Evolutionary conservation across 768 basidiomycete genomes (phyloP).

Genomic region (Leucocoprinus birnbaumii): DNA sequence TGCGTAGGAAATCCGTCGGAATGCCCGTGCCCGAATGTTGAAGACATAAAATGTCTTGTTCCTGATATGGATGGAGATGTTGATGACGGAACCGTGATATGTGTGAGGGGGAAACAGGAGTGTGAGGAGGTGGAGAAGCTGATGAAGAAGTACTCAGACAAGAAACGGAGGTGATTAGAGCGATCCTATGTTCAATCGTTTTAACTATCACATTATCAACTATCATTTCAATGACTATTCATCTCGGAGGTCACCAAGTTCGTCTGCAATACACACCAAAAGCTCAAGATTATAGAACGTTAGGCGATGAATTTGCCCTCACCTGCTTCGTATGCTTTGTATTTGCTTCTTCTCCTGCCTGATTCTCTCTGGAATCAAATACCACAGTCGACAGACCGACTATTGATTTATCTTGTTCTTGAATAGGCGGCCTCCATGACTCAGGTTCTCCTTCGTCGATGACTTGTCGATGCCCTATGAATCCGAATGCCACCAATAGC

Average conservation of each 20-base stretch:
- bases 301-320: too few relatives aligned
- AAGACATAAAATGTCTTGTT: constrained; percentile 76
- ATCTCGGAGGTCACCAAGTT: too few relatives aligned
- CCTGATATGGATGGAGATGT: constrained; percentile 54
- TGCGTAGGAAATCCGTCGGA: constrained; percentile 63
- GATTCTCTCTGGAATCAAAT: neutral
- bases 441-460: neutral
- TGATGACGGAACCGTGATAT: constrained; percentile 59
- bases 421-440: constrained; percentile 1
- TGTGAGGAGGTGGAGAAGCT: constrained; percentile 63
- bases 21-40: constrained; percentile 74
- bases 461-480: neutral
- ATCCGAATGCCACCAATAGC: neutral
- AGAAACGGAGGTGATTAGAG: constrained; percentile 22
- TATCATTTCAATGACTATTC: too few relatives aligned
- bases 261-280: neutral
- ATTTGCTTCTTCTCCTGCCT: neutral
- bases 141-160: constrained; percentile 32
- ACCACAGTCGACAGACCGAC: neutral
- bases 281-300: too few relatives aligned
- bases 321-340: neutral
- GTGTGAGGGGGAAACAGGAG: constrained; percentile 62
- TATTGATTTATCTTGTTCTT: neutral
- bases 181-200: constrained; percentile 3
- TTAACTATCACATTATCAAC: neutral